phyloP scores from a whole-genome alignment of 1,284 basidiomycete species.

The Phlebopus sp. region DNA sequence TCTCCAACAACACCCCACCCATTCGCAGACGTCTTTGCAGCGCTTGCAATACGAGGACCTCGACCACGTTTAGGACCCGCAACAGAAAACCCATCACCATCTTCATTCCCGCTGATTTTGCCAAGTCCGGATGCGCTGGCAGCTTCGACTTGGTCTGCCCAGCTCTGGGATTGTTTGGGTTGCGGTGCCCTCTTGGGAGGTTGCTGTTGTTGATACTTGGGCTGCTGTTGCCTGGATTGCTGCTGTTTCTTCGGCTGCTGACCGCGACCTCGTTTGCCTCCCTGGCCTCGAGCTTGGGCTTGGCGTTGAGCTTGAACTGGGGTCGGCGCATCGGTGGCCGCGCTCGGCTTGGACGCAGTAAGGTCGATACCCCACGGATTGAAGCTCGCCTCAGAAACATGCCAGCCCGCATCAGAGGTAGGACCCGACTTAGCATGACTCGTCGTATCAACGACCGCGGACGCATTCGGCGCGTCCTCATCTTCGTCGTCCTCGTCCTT shows the following conservation, averaged over 20 bases:
- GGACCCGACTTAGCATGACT: conserved; percentile 8
- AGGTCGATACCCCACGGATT: conserved; percentile 22
- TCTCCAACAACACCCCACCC: not conserved
- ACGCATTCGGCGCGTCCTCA: conserved; percentile 6
- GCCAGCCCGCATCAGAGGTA: conserved; percentile 20
- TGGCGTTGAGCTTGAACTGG: too few relatives aligned
- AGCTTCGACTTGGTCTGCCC: conserved; percentile 30
- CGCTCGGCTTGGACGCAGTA: conserved; percentile 7
- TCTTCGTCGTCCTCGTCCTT: conserved; percentile 17
- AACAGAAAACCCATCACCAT: conserved; percentile 3
- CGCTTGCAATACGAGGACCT: conserved; percentile 6
- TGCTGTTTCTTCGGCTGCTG: not conserved
- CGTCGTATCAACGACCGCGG: not conserved
- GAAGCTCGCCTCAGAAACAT: conserved; percentile 14
- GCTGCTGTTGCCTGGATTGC: too few relatives aligned
- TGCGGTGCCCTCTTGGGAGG: conserved; percentile 13
- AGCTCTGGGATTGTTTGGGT: conserved; percentile 13
- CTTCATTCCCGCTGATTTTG: too few relatives aligned
- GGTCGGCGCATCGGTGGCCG: conserved; percentile 1
- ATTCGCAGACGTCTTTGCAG: conserved; percentile 13
- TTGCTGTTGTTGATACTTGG: conserved; percentile 4
- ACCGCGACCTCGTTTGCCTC: not conserved
- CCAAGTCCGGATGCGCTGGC: conserved; percentile 10
- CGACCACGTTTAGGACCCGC: conserved; percentile 14
- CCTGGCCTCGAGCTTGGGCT: not conserved